These are phyloP conservation scores for Fraxinus quadrangulata DNA, from an alignment of 257 asterid genomes.

Conservation along the genomic window DNA sequence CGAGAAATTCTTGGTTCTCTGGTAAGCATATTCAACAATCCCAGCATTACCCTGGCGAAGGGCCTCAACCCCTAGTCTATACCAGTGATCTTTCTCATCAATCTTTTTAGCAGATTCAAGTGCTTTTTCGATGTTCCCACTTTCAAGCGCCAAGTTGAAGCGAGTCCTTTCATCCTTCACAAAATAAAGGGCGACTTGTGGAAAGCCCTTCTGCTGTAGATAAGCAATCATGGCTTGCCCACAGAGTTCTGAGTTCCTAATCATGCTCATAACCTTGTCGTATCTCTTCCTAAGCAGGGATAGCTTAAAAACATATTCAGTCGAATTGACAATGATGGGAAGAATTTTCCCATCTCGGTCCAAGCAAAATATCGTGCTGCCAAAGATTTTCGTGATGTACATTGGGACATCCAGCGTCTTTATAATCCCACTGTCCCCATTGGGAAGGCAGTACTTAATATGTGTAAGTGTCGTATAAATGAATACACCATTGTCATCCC, in stretches of 20 bases:
- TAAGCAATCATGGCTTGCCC: conserved; percentile 99
- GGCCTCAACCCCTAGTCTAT: conserved; percentile 93
- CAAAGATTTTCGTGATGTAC: conserved; percentile 79
- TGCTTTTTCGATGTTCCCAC: conserved; percentile 94
- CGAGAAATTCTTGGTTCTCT: conserved; percentile 84
- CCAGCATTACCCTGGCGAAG: conserved; percentile 97
- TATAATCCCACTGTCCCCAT: conserved; percentile 95
- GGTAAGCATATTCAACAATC: conserved; percentile 91
- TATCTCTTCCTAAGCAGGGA: conserved; percentile 71
- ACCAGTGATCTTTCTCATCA: conserved; percentile 95
- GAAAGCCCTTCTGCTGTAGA: conserved; percentile 98
- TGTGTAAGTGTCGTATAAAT: conserved; percentile 90
- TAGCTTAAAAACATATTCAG: conserved; percentile 84
- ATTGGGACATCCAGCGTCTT: conserved; percentile 92
- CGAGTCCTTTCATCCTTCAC: conserved; percentile 95
- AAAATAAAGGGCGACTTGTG: conserved; percentile 94
- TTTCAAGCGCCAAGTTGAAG: conserved; percentile 88
- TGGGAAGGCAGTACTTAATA: conserved; percentile 95
- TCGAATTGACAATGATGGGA: conserved; percentile 83
- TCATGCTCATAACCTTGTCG: conserved; percentile 97
- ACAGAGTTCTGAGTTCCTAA: conserved; percentile 86
- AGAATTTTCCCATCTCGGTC: conserved; percentile 95
- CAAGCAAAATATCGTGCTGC: conserved; percentile 88
- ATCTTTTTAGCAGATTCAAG: conserved; percentile 89
- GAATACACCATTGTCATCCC: conserved; percentile 98